Evolutionary conservation across 192 early-diverging fungal species (phyloP), one percentile per base, ranked within the genome.

Genomic region (Coemansia sp.): DNA sequence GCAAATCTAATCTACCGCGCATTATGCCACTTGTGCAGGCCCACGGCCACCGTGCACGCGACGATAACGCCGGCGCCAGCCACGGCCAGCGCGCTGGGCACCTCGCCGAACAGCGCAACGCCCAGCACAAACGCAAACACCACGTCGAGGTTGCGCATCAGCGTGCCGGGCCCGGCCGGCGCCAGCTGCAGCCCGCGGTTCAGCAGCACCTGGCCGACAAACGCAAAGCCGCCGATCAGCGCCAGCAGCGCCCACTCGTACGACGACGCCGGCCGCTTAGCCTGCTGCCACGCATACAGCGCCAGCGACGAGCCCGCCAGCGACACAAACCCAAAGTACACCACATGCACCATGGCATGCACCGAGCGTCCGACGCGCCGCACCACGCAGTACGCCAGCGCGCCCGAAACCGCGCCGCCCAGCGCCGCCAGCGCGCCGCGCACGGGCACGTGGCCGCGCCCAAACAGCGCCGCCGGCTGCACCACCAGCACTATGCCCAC

Each of bases 121-220:
- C 87, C 85, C 64, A 90, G 82, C 14, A 85, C 40, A 68, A 89
- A 89, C 12, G 88, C 85, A 77, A 89, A 88, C 2, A 89, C 86
- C 28, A 92, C 81, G 53, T 92, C 88, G 40, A 87, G 70, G 70
- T 86, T 89, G 34, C 90, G 81, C 84, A 90, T 87, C 68, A 92
- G 43, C n/a, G 85, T 83, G 10, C 80, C 87, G 0, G 85, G 85
- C 0, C 88, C 88, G 11, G 87, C 75, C 8, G 82, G 81, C 7
- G 84, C 84, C 54, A 89, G 42, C 74, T 92, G 90, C 51, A 92
- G 46, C 49, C 88, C 87, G 41, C 74, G 67, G 60, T 90, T 92
- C 23, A 90, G 64, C 8, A 90, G 67, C n/a, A 79, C 81, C 55
- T 92, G 90, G 9, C 84, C 87, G 11, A 82, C 7, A 62, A 88